A percentile compares a stretch with the other conserved stretches of the same genome.
Conservation (phyloP, 2,329 filamentous ascomycete genomes). For the Venturia carpophila region DNA sequence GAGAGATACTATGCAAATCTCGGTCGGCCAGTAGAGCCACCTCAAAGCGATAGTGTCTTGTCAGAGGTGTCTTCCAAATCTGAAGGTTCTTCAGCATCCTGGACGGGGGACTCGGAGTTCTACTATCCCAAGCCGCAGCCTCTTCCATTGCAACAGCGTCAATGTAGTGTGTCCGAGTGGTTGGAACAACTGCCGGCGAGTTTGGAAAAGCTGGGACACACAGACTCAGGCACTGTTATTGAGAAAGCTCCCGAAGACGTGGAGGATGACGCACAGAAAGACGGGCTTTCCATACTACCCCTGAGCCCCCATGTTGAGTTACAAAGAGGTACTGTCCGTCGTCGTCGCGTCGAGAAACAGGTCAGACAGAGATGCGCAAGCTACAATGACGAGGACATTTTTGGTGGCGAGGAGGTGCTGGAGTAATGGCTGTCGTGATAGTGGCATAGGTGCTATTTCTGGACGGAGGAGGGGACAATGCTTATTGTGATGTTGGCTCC, state of each 20-base stretch:
- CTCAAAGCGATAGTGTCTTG: neutral
- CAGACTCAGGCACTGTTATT: neutral
- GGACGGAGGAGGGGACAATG: neutral
- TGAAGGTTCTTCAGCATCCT: conserved; percentile 10
- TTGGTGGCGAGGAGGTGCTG: neutral
- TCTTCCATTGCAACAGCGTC: neutral
- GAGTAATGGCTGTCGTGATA: neutral
- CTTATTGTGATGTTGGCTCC: neutral
- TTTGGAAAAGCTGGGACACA: neutral
- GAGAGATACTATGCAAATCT: neutral
- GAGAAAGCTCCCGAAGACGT: neutral
- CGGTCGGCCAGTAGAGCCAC: neutral
- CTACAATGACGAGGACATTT: conserved; percentile 14
- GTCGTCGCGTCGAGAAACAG: conserved; percentile 3
- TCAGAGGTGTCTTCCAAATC: neutral
- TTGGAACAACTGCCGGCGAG: conserved; percentile 9
- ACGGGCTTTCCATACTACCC: neutral
- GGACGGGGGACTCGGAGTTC: conserved; percentile 17
- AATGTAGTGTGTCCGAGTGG: conserved; percentile 16
- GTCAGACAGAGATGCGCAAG: neutral
- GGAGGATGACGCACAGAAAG: neutral
- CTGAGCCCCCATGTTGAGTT: conserved; percentile 16
- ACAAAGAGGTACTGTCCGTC: conserved; percentile 12
- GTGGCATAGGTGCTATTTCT: neutral
- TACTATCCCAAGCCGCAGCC: conserved; percentile 7